phyloP scores from a whole-genome alignment of 257 asterid species.

The Thymus mandschuricus region DNA sequence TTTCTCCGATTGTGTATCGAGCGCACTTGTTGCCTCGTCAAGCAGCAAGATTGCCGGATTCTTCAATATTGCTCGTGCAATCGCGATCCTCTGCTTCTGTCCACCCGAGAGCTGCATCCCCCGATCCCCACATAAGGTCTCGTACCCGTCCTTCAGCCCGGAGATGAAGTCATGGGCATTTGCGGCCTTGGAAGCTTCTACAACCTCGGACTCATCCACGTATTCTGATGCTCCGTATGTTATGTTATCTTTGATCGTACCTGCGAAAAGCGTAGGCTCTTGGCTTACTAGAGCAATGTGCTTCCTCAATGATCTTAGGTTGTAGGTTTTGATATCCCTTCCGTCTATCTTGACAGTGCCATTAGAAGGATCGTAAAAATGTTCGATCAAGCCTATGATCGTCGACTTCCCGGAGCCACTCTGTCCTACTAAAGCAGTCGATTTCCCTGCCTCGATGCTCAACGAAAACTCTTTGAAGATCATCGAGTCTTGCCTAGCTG shows the following conservation, averaged over 20 bases:
- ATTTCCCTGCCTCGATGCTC: conserved; percentile 64
- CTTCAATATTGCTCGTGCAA: conserved; percentile 88
- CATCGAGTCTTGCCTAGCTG: neutral
- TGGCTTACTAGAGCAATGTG: conserved; percentile 92
- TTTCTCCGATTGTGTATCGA: conserved; percentile 86
- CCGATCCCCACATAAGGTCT: conserved; percentile 76
- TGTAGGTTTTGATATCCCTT: conserved; percentile 62
- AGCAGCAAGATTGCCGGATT: conserved; percentile 86
- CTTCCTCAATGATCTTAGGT: conserved; percentile 62
- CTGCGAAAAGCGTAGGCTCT: conserved; percentile 97
- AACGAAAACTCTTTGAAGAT: conserved; percentile 58
- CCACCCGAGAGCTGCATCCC: conserved; percentile 94
- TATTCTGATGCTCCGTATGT: conserved; percentile 88
- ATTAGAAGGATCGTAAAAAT: conserved; percentile 61
- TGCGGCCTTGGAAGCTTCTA: conserved; percentile 60
- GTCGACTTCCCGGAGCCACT: conserved; percentile 95
- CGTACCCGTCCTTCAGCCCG: conserved; percentile 85
- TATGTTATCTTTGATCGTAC: conserved; percentile 89
- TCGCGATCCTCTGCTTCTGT: conserved; percentile 89
- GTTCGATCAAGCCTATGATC: conserved; percentile 65
- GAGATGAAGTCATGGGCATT: conserved; percentile 89
- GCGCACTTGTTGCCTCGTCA: conserved; percentile 95
- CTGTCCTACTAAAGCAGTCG: conserved; percentile 91
- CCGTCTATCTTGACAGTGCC: conserved; percentile 77
- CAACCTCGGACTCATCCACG: conserved; percentile 72